Evolutionary conservation across 495 filamentous ascomycete genomes (phyloP).

Genomic region (Penicillium lividum): DNA sequence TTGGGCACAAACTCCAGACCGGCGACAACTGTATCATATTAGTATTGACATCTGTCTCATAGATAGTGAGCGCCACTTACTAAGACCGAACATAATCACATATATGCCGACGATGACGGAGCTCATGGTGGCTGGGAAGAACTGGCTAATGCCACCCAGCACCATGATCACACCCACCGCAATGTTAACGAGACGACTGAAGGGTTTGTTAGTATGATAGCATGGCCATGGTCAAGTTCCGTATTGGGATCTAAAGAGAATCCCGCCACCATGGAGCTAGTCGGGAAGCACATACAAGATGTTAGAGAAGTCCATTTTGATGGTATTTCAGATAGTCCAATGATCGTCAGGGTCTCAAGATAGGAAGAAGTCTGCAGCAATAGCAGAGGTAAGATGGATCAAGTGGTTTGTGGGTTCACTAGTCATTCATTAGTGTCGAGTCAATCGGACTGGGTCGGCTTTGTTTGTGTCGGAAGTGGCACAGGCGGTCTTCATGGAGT

Average conservation of each 20-base stretch:
- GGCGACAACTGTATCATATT: slow-evolving; percentile 37
- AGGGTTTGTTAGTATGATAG: slow-evolving; percentile 12
- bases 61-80: slow-evolving; percentile 50
- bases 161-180: slow-evolving; percentile 86
- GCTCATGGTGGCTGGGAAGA: slow-evolving; percentile 54
- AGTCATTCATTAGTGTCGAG: slow-evolving; percentile 19
- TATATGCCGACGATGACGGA: slow-evolving; percentile 79
- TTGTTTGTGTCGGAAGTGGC: slow-evolving; percentile 6
- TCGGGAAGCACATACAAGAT: slow-evolving; percentile 52
- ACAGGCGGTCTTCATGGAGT: neutral
- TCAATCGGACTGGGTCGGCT: slow-evolving; percentile 3
- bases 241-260: neutral
- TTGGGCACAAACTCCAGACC: slow-evolving; percentile 75
- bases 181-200: slow-evolving; percentile 91
- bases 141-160: slow-evolving; percentile 85
- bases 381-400: neutral
- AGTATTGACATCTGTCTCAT: neutral
- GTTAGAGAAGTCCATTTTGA: slow-evolving; percentile 58
- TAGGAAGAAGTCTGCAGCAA: slow-evolving; percentile 1
- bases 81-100: slow-evolving; percentile 84
- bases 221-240: neutral
- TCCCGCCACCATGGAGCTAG: neutral
- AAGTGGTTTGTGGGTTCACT: slow-evolving; percentile 13
- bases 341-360: slow-evolving; percentile 17
- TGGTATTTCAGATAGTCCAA: slow-evolving; percentile 6